A percentile compares a stretch with the other conserved stretches of the same genome.
These are phyloP conservation scores for Backusella morwellensis DNA, from an alignment of 192 early-diverging fungal species.

Conservation along the genomic window DNA sequence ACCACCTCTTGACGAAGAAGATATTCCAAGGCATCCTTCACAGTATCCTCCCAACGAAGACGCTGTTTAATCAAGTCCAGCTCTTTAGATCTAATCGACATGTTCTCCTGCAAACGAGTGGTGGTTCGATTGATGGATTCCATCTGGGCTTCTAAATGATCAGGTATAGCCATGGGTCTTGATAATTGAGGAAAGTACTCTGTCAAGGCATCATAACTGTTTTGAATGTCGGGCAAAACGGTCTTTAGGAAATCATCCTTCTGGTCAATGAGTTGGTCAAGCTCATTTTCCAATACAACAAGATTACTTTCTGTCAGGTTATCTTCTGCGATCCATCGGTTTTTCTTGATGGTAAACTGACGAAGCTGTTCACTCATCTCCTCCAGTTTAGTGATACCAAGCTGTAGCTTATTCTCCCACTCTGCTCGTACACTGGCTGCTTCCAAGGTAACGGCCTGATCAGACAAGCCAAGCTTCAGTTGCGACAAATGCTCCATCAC, in stretches of 20 bases:
- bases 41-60: slow-evolving; percentile 12
- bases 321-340: slow-evolving; percentile 15
- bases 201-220: slow-evolving; percentile 22
- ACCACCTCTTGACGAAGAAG: neutral
- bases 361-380: slow-evolving; percentile 23
- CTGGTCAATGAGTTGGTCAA: slow-evolving; percentile 7
- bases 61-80: slow-evolving; percentile 15
- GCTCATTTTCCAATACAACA: slow-evolving; percentile 7
- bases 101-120: slow-evolving; percentile 20
- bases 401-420: slow-evolving; percentile 12
- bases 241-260: slow-evolving; percentile 4
- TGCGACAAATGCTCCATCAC: slow-evolving; percentile 13
- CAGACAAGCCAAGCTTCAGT: slow-evolving; percentile 14
- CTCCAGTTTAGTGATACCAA: slow-evolving; percentile 10
- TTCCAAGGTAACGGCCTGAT: slow-evolving; percentile 19
- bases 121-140: neutral
- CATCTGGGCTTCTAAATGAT: slow-evolving; percentile 32
- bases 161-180: slow-evolving; percentile 24
- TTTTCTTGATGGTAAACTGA: slow-evolving; percentile 21
- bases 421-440: slow-evolving; percentile 8
- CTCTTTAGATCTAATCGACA: slow-evolving; percentile 18
- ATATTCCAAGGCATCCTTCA: slow-evolving; percentile 1
- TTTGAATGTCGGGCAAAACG: slow-evolving; percentile 16
- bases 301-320: slow-evolving; percentile 8
- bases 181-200: slow-evolving; percentile 19